Evolutionary conservation across 2,329 filamentous ascomycete genomes (phyloP), one percentile per base, ranked within the genome.

Genomic region (Akanthomyces uredinophilus): DNA sequence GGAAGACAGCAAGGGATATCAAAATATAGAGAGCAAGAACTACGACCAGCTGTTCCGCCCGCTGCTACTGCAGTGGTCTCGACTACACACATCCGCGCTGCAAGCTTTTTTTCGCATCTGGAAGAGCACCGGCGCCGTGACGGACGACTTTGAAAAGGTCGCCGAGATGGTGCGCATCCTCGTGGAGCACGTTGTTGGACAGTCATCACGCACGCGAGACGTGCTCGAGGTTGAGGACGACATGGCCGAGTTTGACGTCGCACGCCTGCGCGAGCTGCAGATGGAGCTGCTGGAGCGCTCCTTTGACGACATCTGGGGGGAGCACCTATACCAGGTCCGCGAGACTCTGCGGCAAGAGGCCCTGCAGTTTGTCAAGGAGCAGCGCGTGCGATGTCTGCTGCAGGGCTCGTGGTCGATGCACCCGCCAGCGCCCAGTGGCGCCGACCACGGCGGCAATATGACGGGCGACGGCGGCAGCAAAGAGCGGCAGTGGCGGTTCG

Each of bases 351-450:
- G 91, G 68, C 87, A 94, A 69, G 95, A 99, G 74, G 92, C 94
- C 13, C 78, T 97, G 60, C 91, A 96, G 70, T 99, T 99, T 71
- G 91, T 98, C 75, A 97, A 96, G 75, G 95, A 99, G 77, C 95
- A 99, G 74, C 87, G 95, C 43, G 90, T 98, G 64, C 85, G 95
- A 60, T 97, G 93, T 71, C 79, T 99, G 44, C 83, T 98, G 4
- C 84, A 91, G 67, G 95, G 95, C 7, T 87, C 90, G 11, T 99
- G 95, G 95, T 99, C 98, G 77, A 73, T 78, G 72, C 76, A 82
- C 74, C 74, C 82, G 5, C 70, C 75, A 13, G 73, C 78, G 60
- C 67, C 64, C 5, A 41, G 50, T 68, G 41, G 54, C 69, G 69
- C 53, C 71, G 70, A 60, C 67, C 72, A 62, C 66, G 72, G 63